Conservation (phyloP, 345 rosid genomes). For the Excoecaria cochinchinensis region DNA sequence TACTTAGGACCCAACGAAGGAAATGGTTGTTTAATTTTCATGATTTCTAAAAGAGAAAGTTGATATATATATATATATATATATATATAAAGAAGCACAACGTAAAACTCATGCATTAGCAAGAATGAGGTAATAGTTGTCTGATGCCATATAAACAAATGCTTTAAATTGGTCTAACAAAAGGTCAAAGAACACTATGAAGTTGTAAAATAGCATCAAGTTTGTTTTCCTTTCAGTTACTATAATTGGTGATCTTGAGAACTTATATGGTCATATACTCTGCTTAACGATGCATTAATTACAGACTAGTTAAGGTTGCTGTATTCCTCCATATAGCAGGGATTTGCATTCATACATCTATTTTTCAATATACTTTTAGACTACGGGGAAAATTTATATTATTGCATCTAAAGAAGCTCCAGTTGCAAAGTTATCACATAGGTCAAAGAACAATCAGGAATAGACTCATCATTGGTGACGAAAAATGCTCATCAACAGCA, state of each 20-base stretch:
- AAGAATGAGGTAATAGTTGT: background rate
- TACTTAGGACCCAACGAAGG: background rate
- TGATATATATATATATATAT: background rate
- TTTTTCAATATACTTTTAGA: background rate
- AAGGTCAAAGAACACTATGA: background rate
- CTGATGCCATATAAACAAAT: background rate
- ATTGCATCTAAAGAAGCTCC: background rate
- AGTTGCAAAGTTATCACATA: background rate
- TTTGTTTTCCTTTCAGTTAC: background rate
- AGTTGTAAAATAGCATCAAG: constrained; percentile 23
- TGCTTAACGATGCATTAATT: background rate
- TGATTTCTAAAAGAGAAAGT: background rate
- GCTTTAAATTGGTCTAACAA: background rate
- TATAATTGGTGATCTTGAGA: background rate
- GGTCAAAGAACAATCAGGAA: background rate
- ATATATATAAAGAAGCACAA: background rate
- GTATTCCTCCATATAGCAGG: background rate
- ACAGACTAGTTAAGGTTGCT: background rate
- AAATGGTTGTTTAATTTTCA: background rate
- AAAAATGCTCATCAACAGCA: background rate
- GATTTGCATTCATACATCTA: background rate
- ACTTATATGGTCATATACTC: constrained; percentile 35
- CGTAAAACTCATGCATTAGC: background rate
- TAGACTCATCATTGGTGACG: background rate
- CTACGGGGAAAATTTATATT: constrained; percentile 6